Evolutionary conservation across 768 basidiomycete genomes (phyloP), one percentile per base, ranked within the genome.

Genomic region (Trametes villosa): DNA sequence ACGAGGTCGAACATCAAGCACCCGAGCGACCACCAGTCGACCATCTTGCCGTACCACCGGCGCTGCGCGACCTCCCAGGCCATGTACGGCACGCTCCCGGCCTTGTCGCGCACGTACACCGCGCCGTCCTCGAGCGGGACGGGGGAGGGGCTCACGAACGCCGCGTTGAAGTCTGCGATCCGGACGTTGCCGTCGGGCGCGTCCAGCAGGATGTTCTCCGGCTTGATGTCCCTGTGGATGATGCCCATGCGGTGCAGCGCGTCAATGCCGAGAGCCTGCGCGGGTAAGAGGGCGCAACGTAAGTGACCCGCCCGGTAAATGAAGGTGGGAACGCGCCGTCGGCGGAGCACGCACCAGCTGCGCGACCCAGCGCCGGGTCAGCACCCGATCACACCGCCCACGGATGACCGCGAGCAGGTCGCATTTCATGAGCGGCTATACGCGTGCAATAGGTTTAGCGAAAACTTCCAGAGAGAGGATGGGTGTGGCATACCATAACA

Each of bases 201-300:
- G 49, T 70, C 71, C 41, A 73, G 54, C n/a, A 86, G 76, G 57
- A 86, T 76, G 71, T 85, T 84, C 68, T 84, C 83, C 13, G 83
- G 83, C 74, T 85, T 86, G 63, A 86, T 74, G 71, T 85, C 83
- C 18, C 84, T 76, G 67, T 86, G 84, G 38, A 86, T 82, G 65
- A 86, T 84, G 34, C 80, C 75, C 67, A 81, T 81, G 29, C 73
- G 74, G 70, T 86, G 84, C 34, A 86, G 72, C 60, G 70, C 68
- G 59, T 70, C 65, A 24, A 71, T 66, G 20, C 71, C 71, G 20
- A 71, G 53, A 13, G 70, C 70, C 71, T 72, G 44, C n/a, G 58
- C 59, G 59, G 34, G 38, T 9, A 31, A 26, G 45, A 18, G 38
- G 46, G 45, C 22, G 38, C 47, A 12, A 47, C 38, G 53, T 54